Base-by-base conservation (phyloP, 441 rosid genomes). In the Arabidopsis hybrid region DNA sequence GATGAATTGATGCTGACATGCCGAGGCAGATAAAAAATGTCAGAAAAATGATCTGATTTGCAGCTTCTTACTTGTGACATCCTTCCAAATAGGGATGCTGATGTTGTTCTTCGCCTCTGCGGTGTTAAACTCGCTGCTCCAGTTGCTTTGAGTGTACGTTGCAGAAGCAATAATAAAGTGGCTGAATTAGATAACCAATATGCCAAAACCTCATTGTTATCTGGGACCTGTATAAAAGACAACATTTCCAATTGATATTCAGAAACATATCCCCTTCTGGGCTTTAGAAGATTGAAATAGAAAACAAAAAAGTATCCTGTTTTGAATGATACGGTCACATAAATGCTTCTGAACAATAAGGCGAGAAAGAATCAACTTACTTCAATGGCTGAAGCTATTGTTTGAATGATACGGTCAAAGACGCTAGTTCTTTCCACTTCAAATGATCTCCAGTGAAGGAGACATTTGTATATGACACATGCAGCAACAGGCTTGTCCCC, bases 381-480 rank as follows among this genome's bases (percentile, higher is more conserved):
- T 79, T 94, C 98, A 61, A 94, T 85, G 65, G 99, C 88, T 46
- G 95, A 83, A 65, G 97, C 97, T 81, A 96, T 90, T 74, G 99
- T 88, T 81, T 96, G 98, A 82, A 96, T 96, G 66, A 96, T 89
- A 61, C 95, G 97, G 81, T 96, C 99, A 82, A 96, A 96, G 79
- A 96, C 95, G 66, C 83, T 83, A 43, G 99, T 96, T 86, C 97
- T 92, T 87, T 96, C 99, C 63, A 88, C 99, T 85, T 96, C 99
- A 83, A 96, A 96, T 71, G 99, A 96, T 75, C 99, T 91, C 99
- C 99, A 96, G 51, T 94, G 99, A 79, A 96, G 97, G 42, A 96
- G 98, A 76, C 93, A 91, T 84, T 92, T 96, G 85, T 96, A 96
- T 71, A 96, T 90, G 71, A 94, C 83, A 78, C 97, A 94, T 71